These are phyloP conservation scores for Dipteronia dyeriana DNA, from an alignment of 345 rosid genomes.

Conservation along the genomic window DNA sequence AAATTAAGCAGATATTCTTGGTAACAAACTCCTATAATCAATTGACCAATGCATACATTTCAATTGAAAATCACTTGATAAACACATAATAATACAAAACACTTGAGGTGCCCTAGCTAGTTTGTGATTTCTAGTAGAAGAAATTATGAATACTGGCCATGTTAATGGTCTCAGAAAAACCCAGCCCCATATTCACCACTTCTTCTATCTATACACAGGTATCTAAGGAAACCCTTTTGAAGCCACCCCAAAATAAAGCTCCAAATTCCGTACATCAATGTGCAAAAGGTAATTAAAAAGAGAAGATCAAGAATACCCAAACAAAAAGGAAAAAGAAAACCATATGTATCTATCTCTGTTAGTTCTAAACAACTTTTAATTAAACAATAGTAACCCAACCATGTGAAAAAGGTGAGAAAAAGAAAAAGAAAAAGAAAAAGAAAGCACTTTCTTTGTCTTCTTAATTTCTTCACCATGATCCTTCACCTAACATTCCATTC, in stretches of 20 bases:
- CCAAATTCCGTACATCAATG: conserved; percentile 18
- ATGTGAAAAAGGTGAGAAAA: conserved; percentile 1
- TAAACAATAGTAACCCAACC: conserved; percentile 28
- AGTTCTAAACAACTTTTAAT: conserved; percentile 28
- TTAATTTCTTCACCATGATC: conserved; percentile 38
- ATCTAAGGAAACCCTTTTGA: conserved; percentile 18
- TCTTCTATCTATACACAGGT: conserved; percentile 25
- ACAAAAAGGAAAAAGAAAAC: neutral
- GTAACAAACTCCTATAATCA: conserved; percentile 6
- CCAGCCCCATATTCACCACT: conserved; percentile 21
- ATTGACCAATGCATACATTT: conserved; percentile 10
- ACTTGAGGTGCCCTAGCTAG: conserved; percentile 13
- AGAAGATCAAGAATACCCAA: neutral
- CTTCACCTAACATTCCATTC: conserved; percentile 49
- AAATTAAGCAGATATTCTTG: neutral
- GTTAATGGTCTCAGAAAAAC: conserved; percentile 13
- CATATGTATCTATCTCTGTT: conserved; percentile 32
- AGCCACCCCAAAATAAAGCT: conserved; percentile 27
- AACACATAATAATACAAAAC: conserved; percentile 18
- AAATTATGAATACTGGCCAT: conserved; percentile 24
- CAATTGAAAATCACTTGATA: neutral
- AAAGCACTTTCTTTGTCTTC: neutral
- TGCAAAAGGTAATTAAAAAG: neutral
- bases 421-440: neutral
- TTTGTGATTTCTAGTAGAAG: conserved; percentile 22